Evolutionary conservation across 2,329 filamentous ascomycete genomes (phyloP).

Genomic region (Plenodomus lindquistii): DNA sequence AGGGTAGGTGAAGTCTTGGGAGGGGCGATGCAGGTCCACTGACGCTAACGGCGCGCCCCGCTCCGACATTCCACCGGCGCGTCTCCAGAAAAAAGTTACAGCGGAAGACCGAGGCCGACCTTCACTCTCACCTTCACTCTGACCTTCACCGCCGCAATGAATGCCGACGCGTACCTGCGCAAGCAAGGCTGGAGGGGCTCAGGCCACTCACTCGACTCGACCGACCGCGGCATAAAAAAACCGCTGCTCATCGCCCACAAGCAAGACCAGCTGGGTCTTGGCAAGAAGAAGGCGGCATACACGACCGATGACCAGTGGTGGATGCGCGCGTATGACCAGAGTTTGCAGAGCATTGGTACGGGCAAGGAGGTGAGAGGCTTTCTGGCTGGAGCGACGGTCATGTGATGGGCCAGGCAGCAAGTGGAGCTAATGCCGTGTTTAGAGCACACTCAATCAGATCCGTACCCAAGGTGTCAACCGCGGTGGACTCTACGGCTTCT

Average conservation of each 20-base stretch:
- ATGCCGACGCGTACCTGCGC: conserved; percentile 80
- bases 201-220: conserved; percentile 82
- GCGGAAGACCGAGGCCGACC: neutral
- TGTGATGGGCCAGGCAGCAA: neutral
- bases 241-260: conserved; percentile 85
- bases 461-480: conserved; percentile 52
- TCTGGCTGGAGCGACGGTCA: neutral
- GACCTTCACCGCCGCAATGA: conserved; percentile 59
- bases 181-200: conserved; percentile 88
- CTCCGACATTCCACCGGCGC: conserved; percentile 5
- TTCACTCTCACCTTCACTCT: neutral
- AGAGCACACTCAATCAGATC: conserved; percentile 58
- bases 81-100: conserved; percentile 14
- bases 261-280: conserved; percentile 77
- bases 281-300: conserved; percentile 64
- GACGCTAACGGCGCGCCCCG: neutral
- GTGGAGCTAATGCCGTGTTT: conserved; percentile 44
- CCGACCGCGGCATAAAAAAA: conserved; percentile 75
- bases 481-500: conserved; percentile 76
- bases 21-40: too few relatives aligned
- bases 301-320: conserved; percentile 86
- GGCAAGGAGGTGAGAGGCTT: conserved; percentile 28
- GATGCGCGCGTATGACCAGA: conserved; percentile 91
- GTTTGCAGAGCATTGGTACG: conserved; percentile 67
- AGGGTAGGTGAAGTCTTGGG: too few relatives aligned